Base-by-base conservation (phyloP, 345 rosid genomes). In the Arabidopsis arenosa region DNA sequence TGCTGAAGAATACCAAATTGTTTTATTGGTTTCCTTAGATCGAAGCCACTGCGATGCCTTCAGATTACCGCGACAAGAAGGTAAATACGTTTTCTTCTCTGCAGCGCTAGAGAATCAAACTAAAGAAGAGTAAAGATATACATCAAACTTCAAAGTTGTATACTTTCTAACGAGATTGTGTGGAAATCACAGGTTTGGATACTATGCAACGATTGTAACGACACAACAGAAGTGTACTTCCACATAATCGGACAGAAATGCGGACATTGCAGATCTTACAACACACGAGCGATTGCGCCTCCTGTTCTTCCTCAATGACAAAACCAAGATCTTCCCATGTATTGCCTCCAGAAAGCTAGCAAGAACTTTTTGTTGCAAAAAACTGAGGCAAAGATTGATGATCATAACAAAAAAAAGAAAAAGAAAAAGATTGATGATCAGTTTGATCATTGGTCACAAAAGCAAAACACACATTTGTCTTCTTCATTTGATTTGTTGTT, bases 201-300 rank as follows among this genome's bases (percentile, higher is more conserved):
- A 73, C 86, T 95, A 15, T 95, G 99, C 74, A 95, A 95, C 28
- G 97, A 95, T 86, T 95, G 99, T 83, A 95, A 90, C 2, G 97
- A 92, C 87, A 95, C 97, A 2, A 89, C 98, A 0, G 98, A 95
- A 77, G 97, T 89, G 5, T 81, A 88, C 84, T 95, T 89, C 82
- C 96, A 95, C 75, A 85, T 95, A 71, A 83, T 90, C 0, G 96
- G 99, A 37, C 96, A 95, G 82, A 95, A 92, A 84, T 95, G 99
- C 78, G 75, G 89, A 68, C 98, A 92, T 70, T 95, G 99, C 84
- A 83, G 80, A 66, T 95, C 99, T 39, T 95, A 95, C 80, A 95
- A 95, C 63, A 95, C 99, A 10, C 86, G 99, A 39, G 84, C 85
- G 3, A 85, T 92, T 2, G 85, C 88, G 7, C 97, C 96, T 75